phyloP scores from a whole-genome alignment of 2,329 filamentous ascomycete genomes.

The Ophiostoma novo-ulmi region DNA sequence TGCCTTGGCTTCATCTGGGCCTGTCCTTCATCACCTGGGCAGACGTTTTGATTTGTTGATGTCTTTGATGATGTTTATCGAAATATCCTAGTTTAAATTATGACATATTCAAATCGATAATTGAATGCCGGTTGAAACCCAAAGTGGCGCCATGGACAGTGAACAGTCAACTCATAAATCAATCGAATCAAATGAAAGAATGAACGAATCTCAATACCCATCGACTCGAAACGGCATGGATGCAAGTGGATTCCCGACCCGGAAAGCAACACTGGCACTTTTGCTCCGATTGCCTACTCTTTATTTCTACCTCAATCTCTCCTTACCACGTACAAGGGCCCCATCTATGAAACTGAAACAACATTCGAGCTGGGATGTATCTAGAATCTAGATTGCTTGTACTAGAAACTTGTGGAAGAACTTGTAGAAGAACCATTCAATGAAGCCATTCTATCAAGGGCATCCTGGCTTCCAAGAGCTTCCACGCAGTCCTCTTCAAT shows the following conservation, averaged over 20 bases:
- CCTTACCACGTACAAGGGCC: not conserved
- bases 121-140: not conserved
- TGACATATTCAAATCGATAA: no score
- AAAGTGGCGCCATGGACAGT: not conserved
- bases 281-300: not conserved
- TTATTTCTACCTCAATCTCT: not conserved
- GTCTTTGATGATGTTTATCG: not conserved
- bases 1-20: slow-evolving; percentile 23
- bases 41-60: not conserved
- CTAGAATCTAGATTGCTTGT: not conserved
- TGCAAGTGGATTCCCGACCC: not conserved
- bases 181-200: not conserved
- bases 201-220: not conserved
- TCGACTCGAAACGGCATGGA: slow-evolving; percentile 14
- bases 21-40: slow-evolving; percentile 13
- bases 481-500: not conserved
- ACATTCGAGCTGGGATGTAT: not conserved
- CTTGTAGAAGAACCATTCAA: no score
- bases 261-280: slow-evolving; percentile 13
- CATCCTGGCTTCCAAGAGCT: not conserved
- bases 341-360: slow-evolving; percentile 5
- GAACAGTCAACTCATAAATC: not conserved
- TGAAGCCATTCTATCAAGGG: no score
- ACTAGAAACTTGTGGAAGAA: not conserved
- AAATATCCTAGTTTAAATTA: no score